A percentile compares a stretch with the other conserved stretches of the same genome.
phyloP scores from a whole-genome alignment of 441 rosid species.

The Raphanus hybrid region DNA sequence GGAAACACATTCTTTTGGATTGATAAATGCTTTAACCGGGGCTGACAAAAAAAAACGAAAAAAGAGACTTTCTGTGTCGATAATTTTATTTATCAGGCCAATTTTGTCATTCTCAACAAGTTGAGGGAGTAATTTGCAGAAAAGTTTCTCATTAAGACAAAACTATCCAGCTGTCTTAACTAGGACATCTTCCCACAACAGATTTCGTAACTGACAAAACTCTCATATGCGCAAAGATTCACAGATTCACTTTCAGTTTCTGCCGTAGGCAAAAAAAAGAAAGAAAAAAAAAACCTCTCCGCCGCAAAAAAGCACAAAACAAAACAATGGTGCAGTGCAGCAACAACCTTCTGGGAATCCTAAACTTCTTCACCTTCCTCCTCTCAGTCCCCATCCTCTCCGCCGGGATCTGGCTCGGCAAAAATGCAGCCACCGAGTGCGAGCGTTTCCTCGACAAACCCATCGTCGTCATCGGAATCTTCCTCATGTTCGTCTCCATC shows the following conservation, averaged over 20 bases:
- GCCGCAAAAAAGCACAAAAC: not conserved
- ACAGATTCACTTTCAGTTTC: not conserved
- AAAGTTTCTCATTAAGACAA: not conserved
- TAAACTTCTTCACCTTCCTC: constrained; percentile 75
- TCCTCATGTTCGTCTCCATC: constrained; percentile 75
- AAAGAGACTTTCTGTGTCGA: too few species aligned
- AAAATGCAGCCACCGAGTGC: constrained; percentile 69
- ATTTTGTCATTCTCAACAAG: too few species aligned
- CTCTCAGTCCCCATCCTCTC: constrained; percentile 79
- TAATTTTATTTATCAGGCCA: too few species aligned
- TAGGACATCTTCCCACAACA: not conserved
- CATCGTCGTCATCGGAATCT: constrained; percentile 67
- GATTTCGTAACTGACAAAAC: constrained; percentile 39
- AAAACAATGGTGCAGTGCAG: constrained; percentile 46
- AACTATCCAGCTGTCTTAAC: too few species aligned
- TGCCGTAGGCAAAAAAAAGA: not conserved
- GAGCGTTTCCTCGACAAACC: constrained; percentile 82
- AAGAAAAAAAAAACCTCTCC: not conserved
- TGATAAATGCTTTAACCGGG: too few species aligned
- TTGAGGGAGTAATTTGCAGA: too few species aligned
- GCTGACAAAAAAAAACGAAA: too few species aligned
- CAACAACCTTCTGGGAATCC: constrained; percentile 75
- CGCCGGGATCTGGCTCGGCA: constrained; percentile 79
- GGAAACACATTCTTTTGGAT: too few species aligned
- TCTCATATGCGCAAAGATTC: not conserved